Evolutionary conservation across 139 green algal species (phyloP), one percentile per base, ranked within the genome.

Genomic region (Desmodesmus armatus): DNA sequence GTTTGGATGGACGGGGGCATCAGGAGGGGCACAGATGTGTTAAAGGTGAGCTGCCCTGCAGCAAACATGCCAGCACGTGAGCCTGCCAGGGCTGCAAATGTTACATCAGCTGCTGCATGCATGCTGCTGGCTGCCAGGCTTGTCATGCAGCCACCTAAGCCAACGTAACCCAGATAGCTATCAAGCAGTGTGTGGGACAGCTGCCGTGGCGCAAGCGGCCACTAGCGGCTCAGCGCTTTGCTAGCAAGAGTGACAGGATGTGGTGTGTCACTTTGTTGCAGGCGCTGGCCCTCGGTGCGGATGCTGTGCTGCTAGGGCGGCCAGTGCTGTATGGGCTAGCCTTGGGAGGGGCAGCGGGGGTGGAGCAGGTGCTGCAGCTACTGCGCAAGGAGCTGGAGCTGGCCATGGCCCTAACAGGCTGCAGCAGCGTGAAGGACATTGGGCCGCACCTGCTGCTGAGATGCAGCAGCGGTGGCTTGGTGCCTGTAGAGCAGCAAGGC

Each of bases 301-400:
- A 80, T 23, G 94, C 88, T 15, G 97, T 99, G 75, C 82, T 98
- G 60, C 82, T 99, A 53, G 97, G 97, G 3, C 88, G 97, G 78
- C 97, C 97, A 4, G 83, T 99, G 53, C 89, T 98, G 85, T 99
- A 95, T 88, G 96, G 89, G 3, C 86, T 99, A 29, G 95, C 96
- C 0, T 41, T 96, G 2, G 94, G 88, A 2, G 97, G 97, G 9
- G 47, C 96, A 83, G 39, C 58, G 19, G 96, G 95, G 6, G 94
- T 97, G 92, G 94, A 15, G 53, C 96, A 88, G 60, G 91, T 91
- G 3, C 62, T 96, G 66, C 21, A 87, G 15, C 85, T 85, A 6
- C 43, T 96, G 39, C 70, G 58, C 2, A 29, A 69, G 4, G 94
- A 96, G 74, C 73, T 97, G 27, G 83, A 91, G 85, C 88, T 94